Percentiles rank a stretch among this genome's conserved stretches.
These are phyloP conservation scores for Nasturtium officinale DNA, from an alignment of 345 rosid species.

Conservation along the genomic window DNA sequence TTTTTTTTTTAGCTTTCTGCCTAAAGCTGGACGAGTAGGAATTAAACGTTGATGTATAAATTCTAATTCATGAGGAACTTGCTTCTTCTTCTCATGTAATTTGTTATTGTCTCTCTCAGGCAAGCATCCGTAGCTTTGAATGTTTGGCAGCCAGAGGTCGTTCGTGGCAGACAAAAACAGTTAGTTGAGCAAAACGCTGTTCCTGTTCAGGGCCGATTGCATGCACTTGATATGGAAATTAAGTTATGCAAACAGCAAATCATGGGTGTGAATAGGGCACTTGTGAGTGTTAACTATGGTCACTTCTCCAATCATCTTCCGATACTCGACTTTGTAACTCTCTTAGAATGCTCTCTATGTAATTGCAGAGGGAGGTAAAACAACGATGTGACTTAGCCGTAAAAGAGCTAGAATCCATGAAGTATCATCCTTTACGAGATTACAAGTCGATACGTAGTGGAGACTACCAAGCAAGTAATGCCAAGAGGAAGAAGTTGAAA, in stretches of 20 bases:
- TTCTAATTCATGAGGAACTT: too few relatives aligned
- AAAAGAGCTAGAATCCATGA: slow-evolving; percentile 68
- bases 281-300: slow-evolving; percentile 51
- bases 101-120: slow-evolving; percentile 50
- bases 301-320: slow-evolving; percentile 1
- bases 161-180: slow-evolving; percentile 69
- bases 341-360: not conserved
- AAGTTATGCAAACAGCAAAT: slow-evolving; percentile 80
- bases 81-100: not conserved
- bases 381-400: slow-evolving; percentile 52
- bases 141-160: slow-evolving; percentile 88
- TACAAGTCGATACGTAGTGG: slow-evolving; percentile 37
- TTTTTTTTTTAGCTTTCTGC: not conserved
- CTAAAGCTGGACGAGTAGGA: too few relatives aligned
- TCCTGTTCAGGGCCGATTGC: slow-evolving; percentile 61
- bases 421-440: slow-evolving; percentile 76
- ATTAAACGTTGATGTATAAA: too few relatives aligned
- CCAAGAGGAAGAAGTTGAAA: slow-evolving; percentile 58
- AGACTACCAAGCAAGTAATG: slow-evolving; percentile 32
- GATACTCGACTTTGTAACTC: not conserved
- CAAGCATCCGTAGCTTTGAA: slow-evolving; percentile 91
- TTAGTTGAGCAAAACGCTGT: slow-evolving; percentile 78
- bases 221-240: slow-evolving; percentile 77
- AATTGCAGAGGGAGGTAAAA: slow-evolving; percentile 61
- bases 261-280: slow-evolving; percentile 51